phyloP scores from a whole-genome alignment of 2,329 filamentous ascomycete species.

The Xylaria polymorpha region DNA sequence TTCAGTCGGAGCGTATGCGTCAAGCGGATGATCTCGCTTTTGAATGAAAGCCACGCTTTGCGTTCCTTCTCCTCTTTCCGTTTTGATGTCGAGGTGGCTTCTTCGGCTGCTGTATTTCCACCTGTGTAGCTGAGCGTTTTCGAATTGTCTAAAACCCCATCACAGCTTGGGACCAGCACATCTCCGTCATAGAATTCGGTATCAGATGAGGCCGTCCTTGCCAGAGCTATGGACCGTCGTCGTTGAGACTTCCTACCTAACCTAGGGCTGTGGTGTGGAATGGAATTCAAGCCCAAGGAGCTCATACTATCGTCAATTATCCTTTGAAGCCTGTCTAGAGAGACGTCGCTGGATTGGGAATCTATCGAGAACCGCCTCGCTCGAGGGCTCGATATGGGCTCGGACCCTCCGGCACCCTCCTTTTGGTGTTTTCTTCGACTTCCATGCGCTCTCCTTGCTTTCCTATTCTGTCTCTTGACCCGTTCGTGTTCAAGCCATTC shows the following conservation, averaged over 20 bases:
- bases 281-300: slow-evolving; percentile 60
- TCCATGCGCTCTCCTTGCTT: slow-evolving; percentile 58
- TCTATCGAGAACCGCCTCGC: slow-evolving; percentile 65
- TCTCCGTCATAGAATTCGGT: slow-evolving; percentile 89
- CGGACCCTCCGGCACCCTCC: slow-evolving; percentile 35
- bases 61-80: slow-evolving; percentile 72
- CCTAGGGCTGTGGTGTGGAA: slow-evolving; percentile 59
- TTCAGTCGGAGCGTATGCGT: slow-evolving; percentile 90
- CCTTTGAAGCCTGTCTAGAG: slow-evolving; percentile 82
- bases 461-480: slow-evolving; percentile 69
- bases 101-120: slow-evolving; percentile 58
- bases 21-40: slow-evolving; percentile 89
- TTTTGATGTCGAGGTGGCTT: slow-evolving; percentile 55
- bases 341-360: slow-evolving; percentile 76
- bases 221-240: slow-evolving; percentile 54
- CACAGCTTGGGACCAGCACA: slow-evolving; percentile 83
- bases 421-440: slow-evolving; percentile 55
- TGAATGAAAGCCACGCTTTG: slow-evolving; percentile 86
- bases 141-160: slow-evolving; percentile 87
- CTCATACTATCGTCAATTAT: slow-evolving; percentile 78
- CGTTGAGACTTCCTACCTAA: slow-evolving; percentile 57
- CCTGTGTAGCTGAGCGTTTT: slow-evolving; percentile 84
- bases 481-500: slow-evolving; percentile 89
- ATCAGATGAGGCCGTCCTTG: slow-evolving; percentile 75
- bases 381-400: slow-evolving; percentile 32